These are phyloP conservation scores for Canavalia ensiformis DNA, from an alignment of 306 rosid genomes.

Conservation along the genomic window DNA sequence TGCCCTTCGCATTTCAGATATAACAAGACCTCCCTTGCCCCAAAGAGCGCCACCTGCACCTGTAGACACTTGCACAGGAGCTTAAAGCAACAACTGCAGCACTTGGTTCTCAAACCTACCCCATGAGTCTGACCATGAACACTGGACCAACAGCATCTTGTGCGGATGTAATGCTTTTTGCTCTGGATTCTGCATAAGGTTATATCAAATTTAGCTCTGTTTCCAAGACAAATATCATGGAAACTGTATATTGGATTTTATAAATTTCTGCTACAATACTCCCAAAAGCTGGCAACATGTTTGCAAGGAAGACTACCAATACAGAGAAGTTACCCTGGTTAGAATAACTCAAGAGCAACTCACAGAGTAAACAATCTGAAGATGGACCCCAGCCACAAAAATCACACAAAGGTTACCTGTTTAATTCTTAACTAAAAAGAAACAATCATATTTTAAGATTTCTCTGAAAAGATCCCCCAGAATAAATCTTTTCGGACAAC, in stretches of 20 bases:
- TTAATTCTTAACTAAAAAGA: conserved; percentile 47
- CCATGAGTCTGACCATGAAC: conserved; percentile 79
- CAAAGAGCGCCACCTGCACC: no score
- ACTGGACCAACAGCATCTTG: conserved; percentile 90
- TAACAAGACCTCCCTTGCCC: conserved; percentile 86
- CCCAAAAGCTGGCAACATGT: conserved; percentile 37
- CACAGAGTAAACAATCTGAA: conserved; percentile 51
- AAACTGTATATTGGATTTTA: conserved; percentile 28
- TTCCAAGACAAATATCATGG: conserved; percentile 37
- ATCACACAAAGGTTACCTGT: conserved; percentile 43
- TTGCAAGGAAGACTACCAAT: conserved; percentile 41
- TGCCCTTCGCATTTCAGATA: conserved; percentile 83
- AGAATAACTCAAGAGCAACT: conserved; percentile 48
- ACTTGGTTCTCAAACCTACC: no score
- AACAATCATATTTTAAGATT: conserved; percentile 47
- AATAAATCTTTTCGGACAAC: no score
- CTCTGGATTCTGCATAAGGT: conserved; percentile 69
- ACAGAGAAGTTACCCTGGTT: conserved; percentile 48
- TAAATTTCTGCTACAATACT: conserved; percentile 5
- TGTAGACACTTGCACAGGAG: no score
- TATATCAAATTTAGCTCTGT: conserved; percentile 40
- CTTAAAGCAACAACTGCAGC: conserved; percentile 79
- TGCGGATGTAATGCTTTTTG: conserved; percentile 78
- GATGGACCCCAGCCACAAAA: conserved; percentile 50
- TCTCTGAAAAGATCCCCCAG: conserved; percentile 33